Base-by-base conservation (phyloP, 768 basidiomycete species). In the Rhodotorula sphaerocarpa region DNA sequence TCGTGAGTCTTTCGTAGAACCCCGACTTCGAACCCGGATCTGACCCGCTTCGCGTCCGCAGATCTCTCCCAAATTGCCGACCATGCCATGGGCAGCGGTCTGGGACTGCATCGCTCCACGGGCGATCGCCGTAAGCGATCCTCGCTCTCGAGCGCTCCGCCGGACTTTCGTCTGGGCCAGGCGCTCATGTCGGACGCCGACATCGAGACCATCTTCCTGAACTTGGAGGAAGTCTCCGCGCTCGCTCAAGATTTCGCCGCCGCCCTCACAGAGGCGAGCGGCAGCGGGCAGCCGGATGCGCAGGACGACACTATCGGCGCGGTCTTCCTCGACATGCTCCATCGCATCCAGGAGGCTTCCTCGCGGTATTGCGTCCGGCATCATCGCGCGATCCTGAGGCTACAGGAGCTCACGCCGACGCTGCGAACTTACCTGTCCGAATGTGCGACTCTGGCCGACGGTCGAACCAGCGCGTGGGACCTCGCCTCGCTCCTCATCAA, bases 401-500 rank as follows among this genome's bases (percentile, higher is more conserved):
- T 89, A 31, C 78, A 78, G 55, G 70, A 75, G 41, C 76, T 84
- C 25, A 70, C 73, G 21, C 57, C 75, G 71, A 80, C 84, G 1
- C 79, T 92, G 12, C 76, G 78, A 20, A 76, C 80, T 5, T 91
- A 90, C 75, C 79, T 88, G 50, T 74, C 80, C 15, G 82, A 83
- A 27, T 68, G 67, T 64, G 65, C 67, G 59, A 68, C 63, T 21
- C 64, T 72, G n/a, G 55, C 65, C 14, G 52, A 55, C 48, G 67
- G 69, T 1, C 59, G 92, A 77, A 88, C 90, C 70, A 85, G 86
- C 72, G 87, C 87, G 75, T 86, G 87, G 73, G 95, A 99, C 73
- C 80, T 99, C 36, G 88, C 89, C 62, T 90, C 90, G 14, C 93
- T 97, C 78, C 83, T 97, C 63, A 97, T 97, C 81, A 96, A 96